These are phyloP conservation scores for Suillus americanus DNA, from an alignment of 768 basidiomycete genomes.

Conservation along the genomic window DNA sequence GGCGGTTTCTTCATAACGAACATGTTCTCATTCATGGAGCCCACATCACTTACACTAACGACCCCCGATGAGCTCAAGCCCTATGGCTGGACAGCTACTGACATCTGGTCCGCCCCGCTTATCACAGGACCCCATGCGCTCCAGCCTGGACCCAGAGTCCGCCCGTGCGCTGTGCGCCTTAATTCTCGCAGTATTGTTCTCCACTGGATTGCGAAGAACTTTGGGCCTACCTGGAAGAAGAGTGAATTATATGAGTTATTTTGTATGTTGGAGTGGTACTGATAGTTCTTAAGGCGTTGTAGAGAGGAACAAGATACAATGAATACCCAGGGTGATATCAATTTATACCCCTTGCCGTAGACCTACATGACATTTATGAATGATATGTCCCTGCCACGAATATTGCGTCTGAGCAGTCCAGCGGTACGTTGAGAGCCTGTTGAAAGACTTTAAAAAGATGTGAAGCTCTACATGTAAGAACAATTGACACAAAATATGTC, in stretches of 20 bases:
- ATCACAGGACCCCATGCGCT: constrained; percentile 77
- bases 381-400: background rate
- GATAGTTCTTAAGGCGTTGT: constrained; percentile 10
- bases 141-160: constrained; percentile 61
- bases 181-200: constrained; percentile 63
- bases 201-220: constrained; percentile 67
- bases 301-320: constrained; percentile 30
- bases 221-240: constrained; percentile 30
- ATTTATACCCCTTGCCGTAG: background rate
- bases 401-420: background rate
- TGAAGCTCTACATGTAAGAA: too few relatives aligned
- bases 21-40: constrained; percentile 72
- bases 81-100: constrained; percentile 83
- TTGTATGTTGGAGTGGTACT: background rate
- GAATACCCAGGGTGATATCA: background rate
- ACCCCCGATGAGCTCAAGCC: constrained; percentile 81
- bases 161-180: constrained; percentile 75
- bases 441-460: too few relatives aligned
- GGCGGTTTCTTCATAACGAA: constrained; percentile 80
- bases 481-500: too few relatives aligned
- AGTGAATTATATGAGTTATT: constrained; percentile 13
- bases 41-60: constrained; percentile 62
- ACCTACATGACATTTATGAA: background rate
- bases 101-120: constrained; percentile 83
- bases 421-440: background rate